Base-by-base conservation (phyloP, 2,329 filamentous ascomycete genomes). In the Pseudogymnoascus sp. region DNA sequence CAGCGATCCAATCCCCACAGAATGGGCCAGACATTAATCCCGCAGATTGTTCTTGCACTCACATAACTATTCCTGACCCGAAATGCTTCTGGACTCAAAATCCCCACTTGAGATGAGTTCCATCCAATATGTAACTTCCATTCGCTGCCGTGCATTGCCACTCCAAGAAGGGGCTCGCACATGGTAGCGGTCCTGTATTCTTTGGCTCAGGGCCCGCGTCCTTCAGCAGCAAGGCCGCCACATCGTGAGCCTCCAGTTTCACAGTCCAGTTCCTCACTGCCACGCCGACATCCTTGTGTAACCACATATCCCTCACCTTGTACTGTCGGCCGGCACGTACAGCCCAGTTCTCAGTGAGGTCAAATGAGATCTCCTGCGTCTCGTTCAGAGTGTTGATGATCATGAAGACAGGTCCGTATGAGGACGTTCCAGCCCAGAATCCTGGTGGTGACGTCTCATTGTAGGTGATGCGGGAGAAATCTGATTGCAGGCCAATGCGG, bases 391-490 rank as follows among this genome's bases (percentile, higher is more conserved):
- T 69, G 58, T 70, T 70, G n/a, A 70, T 35, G 9, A 69, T 63
- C 68, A 70, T 69, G 59, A 70, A 69, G 6, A 69, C 64, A 12
- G 67, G 62, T 4, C 68, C 68, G 45, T 70, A 68, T 36, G 64
- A 64, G 15, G 67, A 69, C 21, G 68, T 67, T 10, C 69, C 69
- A 12, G 67, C 62, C 69, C 66, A 70, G 64, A 72, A 55, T 18
- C 45, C 45, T 55, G 45, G 45, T 4, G 45, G 45, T 4, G 69
- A 42, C 5, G 68, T 66, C 10, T 67, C 65, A 55, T 69, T 63
- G 8, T 61, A 64, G 5, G 61, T 27, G 45, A 69, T 69, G n/a
- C 52, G 68, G 2, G 61, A 60, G 58, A 60, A 67, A 61, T 70
- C 65, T 1, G 63, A 58, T 21, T 68, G 64, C 4, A 64, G 40